Conservation (phyloP, 257 asterid species). For the Dorcoceras hygrometricum region DNA sequence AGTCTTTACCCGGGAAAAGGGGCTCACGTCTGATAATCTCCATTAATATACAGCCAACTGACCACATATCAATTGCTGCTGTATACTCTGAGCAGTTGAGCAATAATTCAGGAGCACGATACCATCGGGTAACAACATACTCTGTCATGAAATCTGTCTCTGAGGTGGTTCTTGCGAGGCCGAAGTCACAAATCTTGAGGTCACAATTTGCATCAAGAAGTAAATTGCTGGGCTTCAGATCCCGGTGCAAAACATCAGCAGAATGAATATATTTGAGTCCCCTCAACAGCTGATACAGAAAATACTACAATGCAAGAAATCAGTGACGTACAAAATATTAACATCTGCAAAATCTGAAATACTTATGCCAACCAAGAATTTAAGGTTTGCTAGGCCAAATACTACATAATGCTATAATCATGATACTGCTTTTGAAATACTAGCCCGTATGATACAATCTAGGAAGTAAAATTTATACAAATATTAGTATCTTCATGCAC, state of each 20-base stretch:
- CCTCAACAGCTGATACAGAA: constrained; percentile 43
- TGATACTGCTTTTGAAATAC: neutral
- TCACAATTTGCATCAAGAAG: constrained; percentile 50
- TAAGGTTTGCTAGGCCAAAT: constrained; percentile 10
- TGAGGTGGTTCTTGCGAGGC: constrained; percentile 42
- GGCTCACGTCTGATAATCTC: constrained; percentile 60
- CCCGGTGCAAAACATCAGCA: constrained; percentile 46
- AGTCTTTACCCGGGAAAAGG: constrained; percentile 68
- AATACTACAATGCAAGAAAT: constrained; percentile 36
- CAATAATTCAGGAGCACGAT: constrained; percentile 64
- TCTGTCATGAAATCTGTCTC: constrained; percentile 46
- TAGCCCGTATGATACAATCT: neutral
- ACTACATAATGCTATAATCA: neutral
- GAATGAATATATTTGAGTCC: constrained; percentile 43
- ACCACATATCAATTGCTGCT: constrained; percentile 69
- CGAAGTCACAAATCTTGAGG: constrained; percentile 66
- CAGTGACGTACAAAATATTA: constrained; percentile 4
- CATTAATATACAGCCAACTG: constrained; percentile 69
- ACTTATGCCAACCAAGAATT: constrained; percentile 11
- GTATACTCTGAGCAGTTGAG: constrained; percentile 67
- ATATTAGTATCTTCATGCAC: constrained; percentile 11
- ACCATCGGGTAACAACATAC: constrained; percentile 48
- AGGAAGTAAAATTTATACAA: neutral
- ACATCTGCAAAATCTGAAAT: constrained; percentile 1
- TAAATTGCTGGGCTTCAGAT: constrained; percentile 40